Evolutionary conservation across 2,329 filamentous ascomycete genomes (phyloP), one percentile per base, ranked within the genome.

Genomic region (Dactylellina haptotyla): DNA sequence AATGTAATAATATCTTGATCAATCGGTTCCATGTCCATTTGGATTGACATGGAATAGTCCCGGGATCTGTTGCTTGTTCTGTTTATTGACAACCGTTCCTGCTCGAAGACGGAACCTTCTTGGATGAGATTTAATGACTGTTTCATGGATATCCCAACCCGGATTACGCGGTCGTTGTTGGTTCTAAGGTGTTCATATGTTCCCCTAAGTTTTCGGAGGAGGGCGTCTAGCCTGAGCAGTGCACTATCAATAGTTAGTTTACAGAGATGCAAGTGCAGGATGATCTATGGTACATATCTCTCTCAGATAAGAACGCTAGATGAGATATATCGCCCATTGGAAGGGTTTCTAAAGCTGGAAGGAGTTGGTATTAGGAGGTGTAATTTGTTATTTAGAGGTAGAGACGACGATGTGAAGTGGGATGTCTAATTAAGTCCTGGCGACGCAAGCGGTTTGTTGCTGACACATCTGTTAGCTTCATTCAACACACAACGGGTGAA

Each of bases 121-220:
- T 77, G 75, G 10, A 79, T 67, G 1, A 75, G 77, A 32, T 57
- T 66, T 45, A 79, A 43, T 4, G 59, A 54, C 12, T 71, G 73
- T 41, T 77, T 76, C 76, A 79, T 77, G 9, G 71, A 69, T 25
- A 78, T 43, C 14, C 77, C 77, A 26, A 75, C 50, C n/a, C 62
- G 62, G 12, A 78, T 69, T 8, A 75, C 75, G 16, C 46, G 48
- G 25, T 78, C 72, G 48, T 79, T 79, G 48, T 76, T 74, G 26
- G 41, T 57, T 14, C 65, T 71, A n/a, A 78, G 75, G 3, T 61
- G 34, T 14, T 64, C 59, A 66, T 79, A 77, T 32, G 74, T 63
- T 20, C 59, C 51, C 28, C 75, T 67, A 16, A 78, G 71, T 45
- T 59, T 59, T 6, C 67, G 57, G 18, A 77, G 65, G 3, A 78